Conservation (phyloP, 2,329 filamentous ascomycete genomes). For the Stenocarpella maydis region DNA sequence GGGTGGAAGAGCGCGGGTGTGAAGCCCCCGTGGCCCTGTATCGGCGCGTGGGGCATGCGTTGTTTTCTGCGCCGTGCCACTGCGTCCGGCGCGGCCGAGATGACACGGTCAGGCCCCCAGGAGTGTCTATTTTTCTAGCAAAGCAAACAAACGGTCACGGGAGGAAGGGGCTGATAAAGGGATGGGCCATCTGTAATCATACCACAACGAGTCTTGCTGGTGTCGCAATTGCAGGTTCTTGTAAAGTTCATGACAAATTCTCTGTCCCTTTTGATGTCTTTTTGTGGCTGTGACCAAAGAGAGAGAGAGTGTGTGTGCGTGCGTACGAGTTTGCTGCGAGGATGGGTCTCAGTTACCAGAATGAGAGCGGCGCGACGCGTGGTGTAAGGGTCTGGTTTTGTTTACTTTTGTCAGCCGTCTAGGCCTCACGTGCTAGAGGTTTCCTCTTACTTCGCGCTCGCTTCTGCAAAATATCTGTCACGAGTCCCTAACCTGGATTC, state of each 20-base stretch:
- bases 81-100: slow-evolving; percentile 5
- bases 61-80: background rate
- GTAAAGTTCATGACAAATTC: background rate
- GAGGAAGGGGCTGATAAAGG: slow-evolving; percentile 18
- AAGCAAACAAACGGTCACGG: slow-evolving; percentile 26
- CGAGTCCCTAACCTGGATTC: background rate
- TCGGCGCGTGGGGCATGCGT: slow-evolving; percentile 14
- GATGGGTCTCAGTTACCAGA: background rate
- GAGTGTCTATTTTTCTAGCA: slow-evolving; percentile 23
- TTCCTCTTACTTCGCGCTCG: background rate
- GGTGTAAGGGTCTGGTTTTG: slow-evolving; percentile 22
- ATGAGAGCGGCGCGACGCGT: slow-evolving; percentile 27
- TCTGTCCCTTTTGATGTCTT: background rate
- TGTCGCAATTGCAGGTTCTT: slow-evolving; percentile 29
- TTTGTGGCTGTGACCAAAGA: background rate
- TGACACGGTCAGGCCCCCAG: background rate
- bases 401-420: background rate
- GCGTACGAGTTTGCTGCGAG: background rate
- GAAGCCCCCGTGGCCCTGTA: background rate
- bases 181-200: slow-evolving; percentile 45
- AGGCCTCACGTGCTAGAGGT: slow-evolving; percentile 15
- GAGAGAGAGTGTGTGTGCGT: background rate
- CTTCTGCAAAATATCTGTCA: background rate
- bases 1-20: background rate
- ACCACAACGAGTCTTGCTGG: slow-evolving; percentile 39